Evolutionary conservation across 305 asterid species (phyloP).

Genomic region (Andrographis paniculata): DNA sequence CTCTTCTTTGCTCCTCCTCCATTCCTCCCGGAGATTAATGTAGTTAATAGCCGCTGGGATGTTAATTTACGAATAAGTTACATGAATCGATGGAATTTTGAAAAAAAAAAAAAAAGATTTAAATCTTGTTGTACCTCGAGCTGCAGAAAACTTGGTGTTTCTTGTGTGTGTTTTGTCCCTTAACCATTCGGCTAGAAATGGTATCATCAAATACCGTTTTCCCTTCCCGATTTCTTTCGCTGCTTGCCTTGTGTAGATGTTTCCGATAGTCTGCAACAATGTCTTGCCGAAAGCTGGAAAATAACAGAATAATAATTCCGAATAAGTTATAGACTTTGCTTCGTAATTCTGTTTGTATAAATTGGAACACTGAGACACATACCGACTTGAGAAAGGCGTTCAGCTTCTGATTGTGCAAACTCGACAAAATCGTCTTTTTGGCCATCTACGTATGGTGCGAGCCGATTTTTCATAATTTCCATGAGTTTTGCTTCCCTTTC

Average conservation of each 20-base stretch:
- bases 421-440: conserved; percentile 48
- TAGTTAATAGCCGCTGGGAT: conserved; percentile 55
- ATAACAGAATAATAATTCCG: conserved; percentile 39
- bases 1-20: conserved; percentile 48
- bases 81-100: neutral
- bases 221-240: conserved; percentile 74
- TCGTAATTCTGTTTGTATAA: neutral
- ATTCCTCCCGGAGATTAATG: conserved; percentile 56
- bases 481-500: conserved; percentile 72
- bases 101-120: neutral
- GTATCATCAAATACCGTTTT: conserved; percentile 74
- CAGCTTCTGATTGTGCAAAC: conserved; percentile 58
- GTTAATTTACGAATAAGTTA: neutral
- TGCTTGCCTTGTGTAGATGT: conserved; percentile 83
- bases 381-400: conserved; percentile 72
- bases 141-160: conserved; percentile 64
- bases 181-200: conserved; percentile 81
- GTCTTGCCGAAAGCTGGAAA: conserved; percentile 84
- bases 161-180: conserved; percentile 66
- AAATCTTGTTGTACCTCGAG: conserved; percentile 49
- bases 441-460: conserved; percentile 60
- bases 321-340: conserved; percentile 3
- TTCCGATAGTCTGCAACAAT: conserved; percentile 78
- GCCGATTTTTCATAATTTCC: conserved; percentile 43
- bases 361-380: neutral